Conservation (phyloP, 1,284 basidiomycete species). For the Termitomyces sp. region DNA sequence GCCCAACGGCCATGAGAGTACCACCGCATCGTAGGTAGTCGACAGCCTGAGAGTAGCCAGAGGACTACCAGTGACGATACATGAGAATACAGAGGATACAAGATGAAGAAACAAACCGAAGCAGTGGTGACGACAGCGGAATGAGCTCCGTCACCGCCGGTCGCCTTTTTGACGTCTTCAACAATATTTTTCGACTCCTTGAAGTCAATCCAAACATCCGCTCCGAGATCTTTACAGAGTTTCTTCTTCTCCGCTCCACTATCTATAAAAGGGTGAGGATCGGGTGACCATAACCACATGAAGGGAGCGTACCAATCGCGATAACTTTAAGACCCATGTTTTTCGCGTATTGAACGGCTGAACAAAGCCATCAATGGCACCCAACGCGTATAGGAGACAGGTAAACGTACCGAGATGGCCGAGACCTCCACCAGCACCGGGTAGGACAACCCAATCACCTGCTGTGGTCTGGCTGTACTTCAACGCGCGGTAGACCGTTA, state of each 20-base stretch:
- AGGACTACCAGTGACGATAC: conserved; percentile 27
- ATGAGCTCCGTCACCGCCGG: conserved; percentile 73
- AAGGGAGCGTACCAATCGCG: conserved; percentile 52
- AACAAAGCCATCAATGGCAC: conserved; percentile 12
- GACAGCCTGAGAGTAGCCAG: conserved; percentile 68
- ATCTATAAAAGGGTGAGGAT: background rate
- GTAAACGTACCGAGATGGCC: conserved; percentile 53
- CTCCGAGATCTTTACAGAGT: conserved; percentile 66
- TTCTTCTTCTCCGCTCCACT: conserved; percentile 68
- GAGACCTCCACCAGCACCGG: conserved; percentile 74
- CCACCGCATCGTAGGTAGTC: conserved; percentile 64
- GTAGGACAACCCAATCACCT: conserved; percentile 81
- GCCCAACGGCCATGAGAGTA: conserved; percentile 70
- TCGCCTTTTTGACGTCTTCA: conserved; percentile 55
- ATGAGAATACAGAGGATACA: background rate
- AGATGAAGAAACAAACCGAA: conserved; percentile 25
- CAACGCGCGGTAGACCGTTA: conserved; percentile 82
- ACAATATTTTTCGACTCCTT: conserved; percentile 58
- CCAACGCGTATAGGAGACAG: background rate
- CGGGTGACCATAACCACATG: background rate
- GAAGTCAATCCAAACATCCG: conserved; percentile 81
- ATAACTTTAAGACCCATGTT: conserved; percentile 76
- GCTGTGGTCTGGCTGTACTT: conserved; percentile 66
- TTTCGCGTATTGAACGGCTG: conserved; percentile 74
- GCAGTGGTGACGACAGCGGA: conserved; percentile 68